phyloP scores from a whole-genome alignment of 73 alveolate genomes.

The Stentor coeruleus region DNA sequence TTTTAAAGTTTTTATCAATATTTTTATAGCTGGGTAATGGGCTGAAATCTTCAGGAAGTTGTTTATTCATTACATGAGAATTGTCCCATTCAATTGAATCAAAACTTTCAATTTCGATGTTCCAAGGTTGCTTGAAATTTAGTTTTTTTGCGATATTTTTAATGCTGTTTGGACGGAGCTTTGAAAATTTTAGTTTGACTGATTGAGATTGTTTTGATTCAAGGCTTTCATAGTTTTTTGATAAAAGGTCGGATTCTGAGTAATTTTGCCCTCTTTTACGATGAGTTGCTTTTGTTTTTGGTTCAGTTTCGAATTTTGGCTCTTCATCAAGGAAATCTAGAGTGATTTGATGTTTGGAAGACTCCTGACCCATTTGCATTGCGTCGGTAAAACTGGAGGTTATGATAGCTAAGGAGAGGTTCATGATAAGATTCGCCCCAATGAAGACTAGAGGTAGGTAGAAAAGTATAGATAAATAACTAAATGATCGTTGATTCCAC shows the following conservation, averaged over 20 bases:
- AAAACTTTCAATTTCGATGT: not conserved
- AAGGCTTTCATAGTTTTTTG: not conserved
- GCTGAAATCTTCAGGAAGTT: not conserved
- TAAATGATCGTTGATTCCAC: conserved; percentile 60
- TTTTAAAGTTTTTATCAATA: too few species aligned
- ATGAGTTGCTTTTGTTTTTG: conserved; percentile 7
- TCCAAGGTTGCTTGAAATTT: not conserved
- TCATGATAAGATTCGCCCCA: conserved; percentile 60
- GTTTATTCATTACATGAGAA: not conserved
- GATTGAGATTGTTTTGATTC: not conserved
- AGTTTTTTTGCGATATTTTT: too few species aligned
- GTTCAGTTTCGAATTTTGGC: too few species aligned
- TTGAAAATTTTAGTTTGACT: too few species aligned
- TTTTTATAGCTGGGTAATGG: too few species aligned
- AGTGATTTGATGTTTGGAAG: not conserved
- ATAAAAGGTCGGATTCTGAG: not conserved
- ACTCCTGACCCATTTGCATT: not conserved
- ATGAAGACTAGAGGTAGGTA: conserved; percentile 73
- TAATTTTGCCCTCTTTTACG: not conserved
- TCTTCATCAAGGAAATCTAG: not conserved
- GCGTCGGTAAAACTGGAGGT: not conserved
- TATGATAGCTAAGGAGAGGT: conserved; percentile 2
- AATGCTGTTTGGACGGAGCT: not conserved
- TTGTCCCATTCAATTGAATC: not conserved
- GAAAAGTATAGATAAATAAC: conserved; percentile 44